Percentiles rank a stretch among this genome's conserved stretches.
These are phyloP conservation scores for Sesbania bispinosa DNA, from an alignment of 306 rosid genomes.

Conservation along the genomic window DNA sequence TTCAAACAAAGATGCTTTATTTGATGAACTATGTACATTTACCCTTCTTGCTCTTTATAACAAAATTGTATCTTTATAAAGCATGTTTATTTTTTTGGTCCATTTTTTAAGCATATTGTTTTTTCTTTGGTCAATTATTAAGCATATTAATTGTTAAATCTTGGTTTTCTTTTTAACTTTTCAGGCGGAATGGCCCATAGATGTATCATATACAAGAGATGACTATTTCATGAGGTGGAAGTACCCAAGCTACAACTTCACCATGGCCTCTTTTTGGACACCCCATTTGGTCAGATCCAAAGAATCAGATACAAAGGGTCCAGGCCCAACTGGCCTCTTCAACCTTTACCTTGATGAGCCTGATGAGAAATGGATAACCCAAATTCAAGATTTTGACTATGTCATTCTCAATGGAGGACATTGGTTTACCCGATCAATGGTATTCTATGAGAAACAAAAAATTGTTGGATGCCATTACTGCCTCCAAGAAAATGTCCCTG, in stretches of 20 bases:
- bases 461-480: slow-evolving; percentile 73
- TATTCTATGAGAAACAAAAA: slow-evolving; percentile 47
- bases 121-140: neutral
- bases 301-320: slow-evolving; percentile 46
- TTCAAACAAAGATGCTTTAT: neutral
- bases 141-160: neutral
- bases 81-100: too few species aligned
- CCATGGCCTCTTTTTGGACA: slow-evolving; percentile 72
- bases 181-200: slow-evolving; percentile 85
- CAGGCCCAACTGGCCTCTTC: slow-evolving; percentile 47
- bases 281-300: slow-evolving; percentile 67
- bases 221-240: slow-evolving; percentile 63
- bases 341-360: slow-evolving; percentile 74
- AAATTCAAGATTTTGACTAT: slow-evolving; percentile 55
- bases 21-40: neutral
- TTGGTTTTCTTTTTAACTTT: neutral
- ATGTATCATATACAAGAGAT: slow-evolving; percentile 52
- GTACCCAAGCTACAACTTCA: slow-evolving; percentile 79
- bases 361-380: slow-evolving; percentile 61
- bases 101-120: neutral
- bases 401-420: slow-evolving; percentile 72
- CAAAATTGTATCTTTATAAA: neutral
- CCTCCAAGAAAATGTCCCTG: slow-evolving; percentile 51
- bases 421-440: slow-evolving; percentile 67
- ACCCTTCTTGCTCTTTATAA: neutral